Evolutionary conservation across 2,329 filamentous ascomycete genomes (phyloP), one percentile per base, ranked within the genome.

Genomic region (Grosmannia penicillata): DNA sequence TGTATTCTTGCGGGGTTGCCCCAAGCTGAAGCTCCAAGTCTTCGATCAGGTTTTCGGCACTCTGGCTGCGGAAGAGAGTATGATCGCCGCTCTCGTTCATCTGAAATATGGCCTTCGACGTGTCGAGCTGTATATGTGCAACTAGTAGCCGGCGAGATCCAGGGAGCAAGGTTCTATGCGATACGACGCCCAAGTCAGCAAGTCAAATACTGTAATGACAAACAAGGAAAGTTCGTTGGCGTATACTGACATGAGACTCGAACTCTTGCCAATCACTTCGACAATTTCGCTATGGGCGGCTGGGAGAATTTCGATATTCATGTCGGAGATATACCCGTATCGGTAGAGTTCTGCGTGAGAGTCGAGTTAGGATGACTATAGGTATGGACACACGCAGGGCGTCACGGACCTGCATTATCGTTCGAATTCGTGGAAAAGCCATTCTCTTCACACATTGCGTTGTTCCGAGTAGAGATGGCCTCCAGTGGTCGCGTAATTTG

Each of bases 21-120:
- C 72, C 70, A 3, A 78, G 62, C 39, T 75, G 64, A 23, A 59
- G 55, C 48, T 78, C 70, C 10, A 78, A 57, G 40, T 76, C 70
- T 19, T 70, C 62, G 14, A 79, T 72, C 24, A 78, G 55, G 29
- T 69, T 61, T 11, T 76, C 70, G 0, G 72, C 66, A 28, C 57
- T 62, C 33, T 62, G 57, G 24, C 56, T 40, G 9, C 38, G 39
- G 1, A 34, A 36, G 8, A 36, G 35, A 3, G 40, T 26, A 18
- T 23, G 35, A 17, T 33, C 41, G 13, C 31, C 55, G 8, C 48
- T 24, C 37, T 61, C 54, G 8, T 13, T 26, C 6, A 38, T 28
- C 8, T 29, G 13, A 23, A 39, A 40, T n/a, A 29, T 28, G 8
- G 45, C 39, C 30, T 54, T 35, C 14, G 32, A 22, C 5, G 49